These are phyloP conservation scores for Sporothrix schenckii DNA, from an alignment of 2,329 filamentous ascomycete genomes.

Conservation along the genomic window DNA sequence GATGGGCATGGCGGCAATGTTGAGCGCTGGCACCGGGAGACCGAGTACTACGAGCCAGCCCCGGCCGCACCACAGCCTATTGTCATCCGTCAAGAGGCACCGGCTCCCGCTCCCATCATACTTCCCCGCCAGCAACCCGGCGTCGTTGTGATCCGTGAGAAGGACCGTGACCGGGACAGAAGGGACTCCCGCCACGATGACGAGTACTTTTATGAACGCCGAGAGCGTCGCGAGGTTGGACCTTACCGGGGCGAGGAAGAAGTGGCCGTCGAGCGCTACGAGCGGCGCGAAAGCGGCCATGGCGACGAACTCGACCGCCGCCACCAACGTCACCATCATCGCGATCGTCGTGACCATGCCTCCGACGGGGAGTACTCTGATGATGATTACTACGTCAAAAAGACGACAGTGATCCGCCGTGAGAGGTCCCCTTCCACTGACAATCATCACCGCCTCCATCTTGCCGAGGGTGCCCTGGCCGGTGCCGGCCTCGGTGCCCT, in stretches of 20 bases:
- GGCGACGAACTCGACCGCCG: slow-evolving; percentile 37
- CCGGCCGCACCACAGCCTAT: slow-evolving; percentile 52
- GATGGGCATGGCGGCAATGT: slow-evolving; percentile 53
- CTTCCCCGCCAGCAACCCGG: slow-evolving; percentile 39
- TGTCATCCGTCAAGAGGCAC: slow-evolving; percentile 62
- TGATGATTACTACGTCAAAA: slow-evolving; percentile 49
- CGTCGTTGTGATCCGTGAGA: slow-evolving; percentile 40
- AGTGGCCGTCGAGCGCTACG: slow-evolving; percentile 40
- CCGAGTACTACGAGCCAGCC: slow-evolving; percentile 62
- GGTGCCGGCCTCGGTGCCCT: slow-evolving; percentile 65
- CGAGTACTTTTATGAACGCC: slow-evolving; percentile 58
- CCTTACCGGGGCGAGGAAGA: slow-evolving; percentile 48
- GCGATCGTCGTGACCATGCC: slow-evolving; percentile 45
- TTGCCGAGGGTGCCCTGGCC: slow-evolving; percentile 67
- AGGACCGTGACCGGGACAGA: slow-evolving; percentile 29
- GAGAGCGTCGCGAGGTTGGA: slow-evolving; percentile 50
- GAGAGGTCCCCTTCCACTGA: slow-evolving; percentile 53
- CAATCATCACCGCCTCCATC: slow-evolving; percentile 57
- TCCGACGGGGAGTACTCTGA: slow-evolving; percentile 47
- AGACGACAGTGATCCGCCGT: slow-evolving; percentile 52
- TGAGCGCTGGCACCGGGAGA: slow-evolving; percentile 64
- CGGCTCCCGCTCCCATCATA: slow-evolving; percentile 53
- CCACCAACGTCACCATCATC: slow-evolving; percentile 45
- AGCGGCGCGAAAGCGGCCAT: slow-evolving; percentile 45
- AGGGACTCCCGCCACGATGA: slow-evolving; percentile 43